Percentiles rank a stretch among this genome's conserved stretches.
These are phyloP conservation scores for Mycocentrospora acerina DNA, from an alignment of 2,329 filamentous ascomycete genomes.

Conservation along the genomic window DNA sequence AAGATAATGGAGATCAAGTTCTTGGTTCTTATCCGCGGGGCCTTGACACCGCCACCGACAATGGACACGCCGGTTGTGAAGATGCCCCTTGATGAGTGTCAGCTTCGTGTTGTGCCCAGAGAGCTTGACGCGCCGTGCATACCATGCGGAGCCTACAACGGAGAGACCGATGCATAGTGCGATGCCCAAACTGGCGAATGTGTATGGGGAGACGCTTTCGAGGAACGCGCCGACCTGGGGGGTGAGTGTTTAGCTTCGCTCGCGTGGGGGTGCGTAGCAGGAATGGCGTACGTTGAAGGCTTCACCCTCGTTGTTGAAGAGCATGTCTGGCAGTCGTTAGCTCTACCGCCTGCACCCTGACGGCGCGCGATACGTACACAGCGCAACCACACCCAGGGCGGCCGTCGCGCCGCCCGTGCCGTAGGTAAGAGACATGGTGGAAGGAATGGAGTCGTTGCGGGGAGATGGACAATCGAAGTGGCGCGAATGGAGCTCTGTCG, in stretches of 20 bases:
- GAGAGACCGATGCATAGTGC: slow-evolving; percentile 93
- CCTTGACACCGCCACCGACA: slow-evolving; percentile 92
- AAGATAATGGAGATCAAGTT: slow-evolving; percentile 99
- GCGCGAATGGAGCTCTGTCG: slow-evolving; percentile 29
- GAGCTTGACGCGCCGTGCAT: slow-evolving; percentile 33
- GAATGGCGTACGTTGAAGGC: slow-evolving; percentile 75
- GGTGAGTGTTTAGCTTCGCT: slow-evolving; percentile 9
- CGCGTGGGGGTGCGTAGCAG: neutral
- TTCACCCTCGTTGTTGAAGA: slow-evolving; percentile 96
- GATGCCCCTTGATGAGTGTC: slow-evolving; percentile 72
- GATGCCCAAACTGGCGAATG: slow-evolving; percentile 89
- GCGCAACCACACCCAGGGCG: slow-evolving; percentile 71
- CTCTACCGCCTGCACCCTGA: slow-evolving; percentile 24
- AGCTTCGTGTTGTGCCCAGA: slow-evolving; percentile 15
- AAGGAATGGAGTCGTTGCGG: slow-evolving; percentile 11
- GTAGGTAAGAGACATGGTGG: slow-evolving; percentile 71
- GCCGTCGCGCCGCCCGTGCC: slow-evolving; percentile 67
- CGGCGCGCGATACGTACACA: slow-evolving; percentile 62
- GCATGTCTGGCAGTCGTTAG: slow-evolving; percentile 73
- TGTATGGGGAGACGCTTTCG: slow-evolving; percentile 89
- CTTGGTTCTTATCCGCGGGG: slow-evolving; percentile 97
- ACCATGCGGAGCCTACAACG: slow-evolving; percentile 97
- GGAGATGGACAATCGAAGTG: slow-evolving; percentile 27
- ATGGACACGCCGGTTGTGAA: slow-evolving; percentile 98
- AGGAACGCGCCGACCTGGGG: slow-evolving; percentile 85